Conservation (phyloP, 1,284 basidiomycete genomes). For the Irpex rosettiformis region DNA sequence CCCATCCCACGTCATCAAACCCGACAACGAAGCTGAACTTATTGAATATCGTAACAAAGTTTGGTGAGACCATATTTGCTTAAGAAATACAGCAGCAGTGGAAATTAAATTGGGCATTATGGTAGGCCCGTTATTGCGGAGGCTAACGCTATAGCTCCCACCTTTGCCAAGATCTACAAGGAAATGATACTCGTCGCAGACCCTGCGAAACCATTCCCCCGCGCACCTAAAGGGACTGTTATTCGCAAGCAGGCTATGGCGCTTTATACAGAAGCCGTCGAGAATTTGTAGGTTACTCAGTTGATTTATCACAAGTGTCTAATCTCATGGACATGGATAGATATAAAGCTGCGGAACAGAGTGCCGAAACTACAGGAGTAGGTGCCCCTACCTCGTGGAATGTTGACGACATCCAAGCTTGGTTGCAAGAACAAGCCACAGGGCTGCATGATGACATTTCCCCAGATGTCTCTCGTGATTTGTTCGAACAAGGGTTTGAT, state of each 20-base stretch:
- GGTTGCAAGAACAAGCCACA: constrained; percentile 27
- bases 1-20: constrained; percentile 2
- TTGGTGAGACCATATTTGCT: constrained; percentile 13
- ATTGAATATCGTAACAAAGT: constrained; percentile 8
- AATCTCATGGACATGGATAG: constrained; percentile 4
- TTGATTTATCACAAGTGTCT: not conserved
- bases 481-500: constrained; percentile 35
- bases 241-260: constrained; percentile 24
- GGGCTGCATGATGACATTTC: constrained; percentile 19
- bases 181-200: constrained; percentile 28
- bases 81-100: not conserved
- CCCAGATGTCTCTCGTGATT: constrained; percentile 20
- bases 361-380: constrained; percentile 15
- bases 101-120: not conserved
- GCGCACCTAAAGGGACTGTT: constrained; percentile 27
- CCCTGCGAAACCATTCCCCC: constrained; percentile 22
- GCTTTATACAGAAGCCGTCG: constrained; percentile 27
- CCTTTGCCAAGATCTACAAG: constrained; percentile 36
- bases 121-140: constrained; percentile 23
- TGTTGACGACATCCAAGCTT: constrained; percentile 20
- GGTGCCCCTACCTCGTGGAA: constrained; percentile 24
- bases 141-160: constrained; percentile 34
- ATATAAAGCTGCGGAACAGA: constrained; percentile 24
- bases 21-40: constrained; percentile 8
- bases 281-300: constrained; percentile 23